A percentile compares a stretch with the other conserved stretches of the same genome.
These are phyloP conservation scores for Verticillium nubilum DNA, from an alignment of 2,329 filamentous ascomycete genomes.

Conservation along the genomic window DNA sequence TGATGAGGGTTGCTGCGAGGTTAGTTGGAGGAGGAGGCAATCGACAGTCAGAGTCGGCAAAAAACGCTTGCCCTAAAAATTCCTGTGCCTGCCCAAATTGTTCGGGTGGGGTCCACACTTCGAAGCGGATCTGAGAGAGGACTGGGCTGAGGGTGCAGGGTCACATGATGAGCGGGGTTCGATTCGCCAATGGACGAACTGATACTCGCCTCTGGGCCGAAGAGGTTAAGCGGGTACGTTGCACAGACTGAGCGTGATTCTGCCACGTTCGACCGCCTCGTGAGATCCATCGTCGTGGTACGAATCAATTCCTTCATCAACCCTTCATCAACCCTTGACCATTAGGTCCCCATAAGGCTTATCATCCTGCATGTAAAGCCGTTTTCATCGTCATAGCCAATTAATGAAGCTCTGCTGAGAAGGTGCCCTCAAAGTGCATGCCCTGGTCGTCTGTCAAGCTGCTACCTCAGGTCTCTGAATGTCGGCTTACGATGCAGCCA, in stretches of 20 bases:
- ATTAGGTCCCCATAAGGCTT: too few species aligned
- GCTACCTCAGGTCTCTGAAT: too few species aligned
- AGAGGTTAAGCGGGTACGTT: neutral
- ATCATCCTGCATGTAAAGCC: too few species aligned
- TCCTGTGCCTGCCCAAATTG: neutral
- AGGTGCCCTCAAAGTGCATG: too few species aligned
- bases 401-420: too few species aligned
- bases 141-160: neutral
- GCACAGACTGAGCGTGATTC: neutral
- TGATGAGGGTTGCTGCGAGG: neutral
- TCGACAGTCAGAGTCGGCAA: neutral
- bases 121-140: neutral
- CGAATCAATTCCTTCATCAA: too few species aligned
- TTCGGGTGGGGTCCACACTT: neutral
- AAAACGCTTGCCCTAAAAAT: neutral
- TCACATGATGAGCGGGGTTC: neutral
- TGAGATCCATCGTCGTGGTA: too few species aligned
- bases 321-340: too few species aligned
- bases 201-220: neutral
- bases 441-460: too few species aligned
- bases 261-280: too few species aligned
- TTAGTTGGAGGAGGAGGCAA: neutral
- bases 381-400: too few species aligned
- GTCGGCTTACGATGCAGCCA: too few species aligned
- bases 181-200: neutral